Percentiles rank a stretch among this genome's conserved stretches.
These are phyloP conservation scores for Naganishia liquefaciens DNA, from an alignment of 1,284 basidiomycete species.

Conservation along the genomic window DNA sequence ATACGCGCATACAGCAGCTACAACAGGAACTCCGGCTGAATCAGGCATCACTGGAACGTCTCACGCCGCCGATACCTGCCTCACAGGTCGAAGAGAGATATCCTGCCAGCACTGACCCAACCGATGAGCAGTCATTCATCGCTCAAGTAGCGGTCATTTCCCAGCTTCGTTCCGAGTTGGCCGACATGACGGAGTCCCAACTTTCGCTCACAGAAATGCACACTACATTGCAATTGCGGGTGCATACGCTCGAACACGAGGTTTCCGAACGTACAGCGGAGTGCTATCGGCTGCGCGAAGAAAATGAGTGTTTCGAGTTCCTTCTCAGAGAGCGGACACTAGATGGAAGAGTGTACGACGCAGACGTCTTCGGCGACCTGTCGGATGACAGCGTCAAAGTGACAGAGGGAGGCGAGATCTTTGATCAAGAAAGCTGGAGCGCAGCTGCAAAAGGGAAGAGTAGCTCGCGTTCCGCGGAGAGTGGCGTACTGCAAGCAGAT, in stretches of 20 bases:
- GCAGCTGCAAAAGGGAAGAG: not conserved
- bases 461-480: conserved; percentile 8
- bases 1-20: conserved; percentile 3
- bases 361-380: conserved; percentile 28
- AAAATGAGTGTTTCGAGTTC: conserved; percentile 93
- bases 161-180: conserved; percentile 14
- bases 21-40: not conserved
- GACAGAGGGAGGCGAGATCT: conserved; percentile 55
- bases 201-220: conserved; percentile 18
- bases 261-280: conserved; percentile 44
- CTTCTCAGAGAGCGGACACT: conserved; percentile 83
- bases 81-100: not conserved
- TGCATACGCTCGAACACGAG: conserved; percentile 45
- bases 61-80: not conserved
- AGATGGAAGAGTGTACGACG: conserved; percentile 71
- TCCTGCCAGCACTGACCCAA: not conserved
- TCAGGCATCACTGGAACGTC: not conserved
- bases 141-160: not conserved
- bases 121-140: not conserved
- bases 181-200: conserved; percentile 26
- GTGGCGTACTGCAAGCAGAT: not conserved
- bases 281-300: conserved; percentile 60
- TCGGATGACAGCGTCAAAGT: conserved; percentile 52
- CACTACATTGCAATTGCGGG: conserved; percentile 17
- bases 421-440: not conserved